Evolutionary conservation across 2,329 filamentous ascomycete genomes (phyloP).

Genomic region (Aspergillus uvarum): DNA sequence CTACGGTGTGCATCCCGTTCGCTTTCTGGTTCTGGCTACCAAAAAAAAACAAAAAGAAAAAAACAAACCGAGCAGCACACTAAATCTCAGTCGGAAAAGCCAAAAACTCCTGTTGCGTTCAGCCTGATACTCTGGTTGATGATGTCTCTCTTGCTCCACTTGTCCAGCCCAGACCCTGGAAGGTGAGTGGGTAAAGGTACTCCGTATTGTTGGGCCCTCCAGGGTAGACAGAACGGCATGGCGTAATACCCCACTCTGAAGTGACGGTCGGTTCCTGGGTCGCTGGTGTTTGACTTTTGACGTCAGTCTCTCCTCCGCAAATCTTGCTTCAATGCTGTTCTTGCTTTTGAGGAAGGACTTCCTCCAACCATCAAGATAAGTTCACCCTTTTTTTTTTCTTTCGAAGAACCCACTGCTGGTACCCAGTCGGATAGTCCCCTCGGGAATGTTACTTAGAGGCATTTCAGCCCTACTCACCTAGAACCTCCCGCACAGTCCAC

Average conservation of each 20-base stretch:
- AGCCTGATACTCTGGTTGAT: neutral
- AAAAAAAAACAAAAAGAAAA: neutral
- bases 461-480: neutral
- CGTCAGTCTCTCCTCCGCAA: neutral
- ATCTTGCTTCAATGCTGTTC: neutral
- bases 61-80: too few relatives aligned
- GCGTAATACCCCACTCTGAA: neutral
- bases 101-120: neutral
- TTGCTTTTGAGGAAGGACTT: neutral
- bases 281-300: neutral
- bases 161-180: constrained; percentile 3
- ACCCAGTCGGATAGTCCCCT: neutral
- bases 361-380: too few relatives aligned
- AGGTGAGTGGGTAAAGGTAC: neutral
- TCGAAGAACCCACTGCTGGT: neutral
- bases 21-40: neutral
- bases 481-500: neutral
- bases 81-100: neutral
- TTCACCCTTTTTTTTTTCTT: too few relatives aligned
- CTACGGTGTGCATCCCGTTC: neutral
- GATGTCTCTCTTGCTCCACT: constrained; percentile 1
- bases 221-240: neutral
- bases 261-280: neutral
- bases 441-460: neutral
- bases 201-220: neutral